Conservation (phyloP, 2,329 filamentous ascomycete genomes). For the Metarhizium sp. region DNA sequence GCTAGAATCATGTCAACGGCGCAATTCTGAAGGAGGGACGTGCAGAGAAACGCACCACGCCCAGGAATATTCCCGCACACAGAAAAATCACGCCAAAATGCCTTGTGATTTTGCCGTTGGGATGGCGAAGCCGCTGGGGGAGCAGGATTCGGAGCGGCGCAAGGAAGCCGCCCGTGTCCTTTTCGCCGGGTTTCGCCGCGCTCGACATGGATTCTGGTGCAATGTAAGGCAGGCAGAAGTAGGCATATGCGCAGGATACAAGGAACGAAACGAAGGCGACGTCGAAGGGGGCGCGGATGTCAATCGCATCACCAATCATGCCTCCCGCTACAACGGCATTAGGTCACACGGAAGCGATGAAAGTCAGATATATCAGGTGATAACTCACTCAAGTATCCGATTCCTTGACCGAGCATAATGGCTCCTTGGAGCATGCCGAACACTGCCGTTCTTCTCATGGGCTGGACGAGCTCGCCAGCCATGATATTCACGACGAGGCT, state of each 20-base stretch:
- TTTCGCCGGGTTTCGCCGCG: constrained; percentile 17
- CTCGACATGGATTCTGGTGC: constrained; percentile 29
- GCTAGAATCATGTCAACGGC: constrained; percentile 15
- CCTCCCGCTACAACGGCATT: constrained; percentile 40
- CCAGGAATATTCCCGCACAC: constrained; percentile 56
- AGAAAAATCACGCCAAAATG: constrained; percentile 57
- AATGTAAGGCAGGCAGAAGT: constrained; percentile 38
- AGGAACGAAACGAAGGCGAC: constrained; percentile 50
- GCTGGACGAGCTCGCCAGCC: constrained; percentile 54
- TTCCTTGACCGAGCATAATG: constrained; percentile 56
- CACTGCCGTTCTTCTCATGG: constrained; percentile 50
- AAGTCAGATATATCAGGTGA: too few relatives aligned
- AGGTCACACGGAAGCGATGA: too few relatives aligned
- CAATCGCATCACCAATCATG: constrained; percentile 51
- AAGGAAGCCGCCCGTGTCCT: constrained; percentile 39
- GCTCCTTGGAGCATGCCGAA: constrained; percentile 58
- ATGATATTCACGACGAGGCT: constrained; percentile 58
- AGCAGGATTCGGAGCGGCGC: constrained; percentile 53
- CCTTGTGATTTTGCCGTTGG: constrained; percentile 37
- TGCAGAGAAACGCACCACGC: constrained; percentile 37
- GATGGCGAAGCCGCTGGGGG: constrained; percentile 44
- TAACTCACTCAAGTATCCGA: constrained; percentile 46
- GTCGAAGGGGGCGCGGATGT: constrained; percentile 56
- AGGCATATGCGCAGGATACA: constrained; percentile 31
- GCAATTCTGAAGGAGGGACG: too few relatives aligned